Evolutionary conservation across 805 yeast genomes (phyloP).

Genomic region (Metschnikowia gruessii): DNA sequence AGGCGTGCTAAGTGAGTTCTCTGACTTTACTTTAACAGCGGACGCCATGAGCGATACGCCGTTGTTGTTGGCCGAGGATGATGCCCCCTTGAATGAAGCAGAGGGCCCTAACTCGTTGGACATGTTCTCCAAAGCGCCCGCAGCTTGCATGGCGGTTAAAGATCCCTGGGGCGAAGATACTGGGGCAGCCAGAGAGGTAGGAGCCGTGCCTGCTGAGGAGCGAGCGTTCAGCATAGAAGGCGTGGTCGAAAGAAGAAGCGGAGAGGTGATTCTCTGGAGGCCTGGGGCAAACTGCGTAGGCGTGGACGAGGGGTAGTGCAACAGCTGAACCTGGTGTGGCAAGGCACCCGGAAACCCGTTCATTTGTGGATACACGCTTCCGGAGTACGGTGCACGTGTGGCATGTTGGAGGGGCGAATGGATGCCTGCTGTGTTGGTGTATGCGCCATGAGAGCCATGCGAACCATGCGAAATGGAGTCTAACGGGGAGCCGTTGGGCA

Average conservation of each 20-base stretch:
- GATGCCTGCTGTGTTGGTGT: constrained; percentile 5
- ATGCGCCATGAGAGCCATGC: background rate
- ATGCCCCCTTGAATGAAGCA: constrained; percentile 36
- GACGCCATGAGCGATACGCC: constrained; percentile 36
- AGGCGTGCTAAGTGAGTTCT: constrained; percentile 32
- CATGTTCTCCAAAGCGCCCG: constrained; percentile 46
- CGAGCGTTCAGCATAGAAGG: constrained; percentile 43
- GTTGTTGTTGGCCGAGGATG: constrained; percentile 13
- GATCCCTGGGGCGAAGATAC: constrained; percentile 14
- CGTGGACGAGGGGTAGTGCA: constrained; percentile 65
- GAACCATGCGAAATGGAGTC: constrained; percentile 1
- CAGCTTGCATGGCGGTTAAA: constrained; percentile 35
- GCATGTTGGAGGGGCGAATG: constrained; percentile 19
- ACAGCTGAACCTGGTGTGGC: constrained; percentile 44
- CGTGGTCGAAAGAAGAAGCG: constrained; percentile 54
- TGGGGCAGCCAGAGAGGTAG: constrained; percentile 7
- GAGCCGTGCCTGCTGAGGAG: constrained; percentile 15
- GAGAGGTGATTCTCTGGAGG: constrained; percentile 60
- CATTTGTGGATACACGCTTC: constrained; percentile 12
- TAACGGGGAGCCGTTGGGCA: constrained; percentile 16
- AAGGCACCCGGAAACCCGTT: constrained; percentile 23
- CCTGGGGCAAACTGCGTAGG: constrained; percentile 72
- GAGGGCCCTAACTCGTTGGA: constrained; percentile 43
- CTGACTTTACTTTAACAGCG: constrained; percentile 4
- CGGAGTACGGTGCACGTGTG: constrained; percentile 9